phyloP scores from a whole-genome alignment of 441 rosid species.

The Adansonia grandidieri region DNA sequence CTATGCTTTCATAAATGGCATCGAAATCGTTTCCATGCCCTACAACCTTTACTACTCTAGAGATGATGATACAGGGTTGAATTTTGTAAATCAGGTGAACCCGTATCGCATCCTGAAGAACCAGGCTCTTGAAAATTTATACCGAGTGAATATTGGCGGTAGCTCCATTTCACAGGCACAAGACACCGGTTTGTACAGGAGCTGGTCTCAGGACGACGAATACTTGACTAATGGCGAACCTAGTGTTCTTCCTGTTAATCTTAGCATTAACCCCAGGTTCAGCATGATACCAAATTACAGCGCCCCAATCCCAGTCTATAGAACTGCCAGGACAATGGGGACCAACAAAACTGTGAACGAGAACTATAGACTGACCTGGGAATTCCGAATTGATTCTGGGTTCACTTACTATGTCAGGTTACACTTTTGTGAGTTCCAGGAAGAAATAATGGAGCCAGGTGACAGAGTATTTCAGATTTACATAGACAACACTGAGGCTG shows the following conservation, averaged over 20 bases:
- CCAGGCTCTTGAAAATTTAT: constrained; percentile 34
- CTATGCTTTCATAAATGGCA: constrained; percentile 22
- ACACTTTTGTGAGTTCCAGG: constrained; percentile 47
- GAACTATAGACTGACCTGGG: constrained; percentile 46
- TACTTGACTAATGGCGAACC: constrained; percentile 4
- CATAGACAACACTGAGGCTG: constrained; percentile 21
- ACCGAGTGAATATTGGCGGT: constrained; percentile 49
- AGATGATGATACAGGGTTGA: constrained; percentile 8
- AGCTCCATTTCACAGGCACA: rapidly evolving
- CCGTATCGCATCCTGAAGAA: not conserved
- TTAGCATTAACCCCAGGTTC: constrained; percentile 17
- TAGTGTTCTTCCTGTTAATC: not conserved
- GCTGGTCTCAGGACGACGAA: constrained; percentile 38
- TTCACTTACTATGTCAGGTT: constrained; percentile 48
- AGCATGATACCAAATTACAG: constrained; percentile 33
- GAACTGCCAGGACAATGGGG: constrained; percentile 41
- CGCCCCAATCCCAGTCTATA: constrained; percentile 46
- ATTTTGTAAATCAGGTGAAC: not conserved
- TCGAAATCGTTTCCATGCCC: constrained; percentile 26
- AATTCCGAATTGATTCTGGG: constrained; percentile 40
- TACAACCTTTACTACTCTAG: constrained; percentile 28
- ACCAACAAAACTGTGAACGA: not conserved
- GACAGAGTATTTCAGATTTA: constrained; percentile 40
- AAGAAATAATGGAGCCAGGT: not conserved
- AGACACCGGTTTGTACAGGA: constrained; percentile 46